Base-by-base conservation (phyloP, 2,329 filamentous ascomycete species). In the Thelonectria blattea region DNA sequence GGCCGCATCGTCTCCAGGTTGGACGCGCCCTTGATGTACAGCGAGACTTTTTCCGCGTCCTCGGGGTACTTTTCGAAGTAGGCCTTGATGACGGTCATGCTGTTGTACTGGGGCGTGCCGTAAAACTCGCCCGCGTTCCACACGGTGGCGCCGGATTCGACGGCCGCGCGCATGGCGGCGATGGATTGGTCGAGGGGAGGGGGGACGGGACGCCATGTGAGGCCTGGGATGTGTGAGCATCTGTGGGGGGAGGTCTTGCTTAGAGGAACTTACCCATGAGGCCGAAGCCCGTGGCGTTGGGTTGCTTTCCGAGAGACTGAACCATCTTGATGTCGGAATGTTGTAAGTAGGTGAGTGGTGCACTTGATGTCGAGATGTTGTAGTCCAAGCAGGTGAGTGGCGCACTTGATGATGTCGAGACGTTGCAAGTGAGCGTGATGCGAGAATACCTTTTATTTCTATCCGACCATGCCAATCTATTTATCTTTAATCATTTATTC, bases 41-140 rank as follows among this genome's bases (percentile, higher is more conserved):
- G 74, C 10, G 88, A 79, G 10, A 90, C 79, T 68, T 86, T 85
- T 50, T 81, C 77, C 10, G 87, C 86, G 64, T 90, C 84, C 61
- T 88, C 83, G 1, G 88, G 88, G 69, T 90, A 83, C 61, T 82
- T 80, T 34, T 79, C 79, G 69, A 90, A 89, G 75, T 90, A 91
- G 24, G 80, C 77, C 61, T 85, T 81, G 32, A 90, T 74, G 9
- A 90, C 74, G 37, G 83, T 81, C 68, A 88, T 85, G 68, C 73
- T 77, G 75, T 89, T 88, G 68, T 80, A 80, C n/a, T 84, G 78
- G 1, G 82, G 81, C 0, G 79, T 76, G 39, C 88, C 88, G 75
- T 91, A 91, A 70, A 90, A 83, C 69, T 89, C 85, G 62, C 81
- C 87, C 41, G 79, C 86, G 67, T 88, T 89, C 86, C 87, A 90